These are phyloP conservation scores for Perilla frutescens DNA, from an alignment of 257 asterid genomes.

Conservation along the genomic window DNA sequence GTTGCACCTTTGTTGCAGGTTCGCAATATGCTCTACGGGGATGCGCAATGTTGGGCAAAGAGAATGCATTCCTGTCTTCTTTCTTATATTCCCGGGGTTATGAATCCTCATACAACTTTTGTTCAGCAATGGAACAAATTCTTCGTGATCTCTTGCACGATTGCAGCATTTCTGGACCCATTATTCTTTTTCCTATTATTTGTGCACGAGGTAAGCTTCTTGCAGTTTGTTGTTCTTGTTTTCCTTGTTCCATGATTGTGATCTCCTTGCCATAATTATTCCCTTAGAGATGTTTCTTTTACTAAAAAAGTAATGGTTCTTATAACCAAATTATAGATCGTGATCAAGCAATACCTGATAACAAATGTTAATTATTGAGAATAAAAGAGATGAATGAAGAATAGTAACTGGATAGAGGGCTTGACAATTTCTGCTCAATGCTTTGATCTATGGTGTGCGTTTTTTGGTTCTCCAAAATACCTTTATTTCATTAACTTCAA, in stretches of 20 bases:
- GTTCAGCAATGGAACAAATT: constrained; percentile 83
- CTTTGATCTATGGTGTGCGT: too few species aligned
- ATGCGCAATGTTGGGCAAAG: constrained; percentile 73
- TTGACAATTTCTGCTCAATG: too few species aligned
- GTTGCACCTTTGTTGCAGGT: constrained; percentile 50
- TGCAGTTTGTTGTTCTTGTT: neutral
- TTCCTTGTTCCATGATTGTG: neutral
- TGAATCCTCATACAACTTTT: constrained; percentile 79
- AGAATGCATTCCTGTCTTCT: constrained; percentile 48
- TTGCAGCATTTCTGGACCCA: constrained; percentile 80
- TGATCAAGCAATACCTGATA: too few species aligned
- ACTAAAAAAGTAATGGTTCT: neutral
- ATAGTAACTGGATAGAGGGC: too few species aligned
- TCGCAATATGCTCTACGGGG: constrained; percentile 65
- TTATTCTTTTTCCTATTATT: constrained; percentile 74
- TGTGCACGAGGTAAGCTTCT: constrained; percentile 57
- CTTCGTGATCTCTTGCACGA: constrained; percentile 65
- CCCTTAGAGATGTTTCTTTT: neutral
- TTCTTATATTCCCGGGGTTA: constrained; percentile 70
- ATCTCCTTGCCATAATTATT: neutral
- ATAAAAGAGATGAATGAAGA: too few species aligned
- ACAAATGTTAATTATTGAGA: too few species aligned
- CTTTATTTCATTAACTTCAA: neutral
- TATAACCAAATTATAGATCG: too few species aligned
- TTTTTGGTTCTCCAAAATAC: neutral